These are phyloP conservation scores for Dothistroma septosporum DNA, from an alignment of 2,329 filamentous ascomycete genomes.

Conservation along the genomic window DNA sequence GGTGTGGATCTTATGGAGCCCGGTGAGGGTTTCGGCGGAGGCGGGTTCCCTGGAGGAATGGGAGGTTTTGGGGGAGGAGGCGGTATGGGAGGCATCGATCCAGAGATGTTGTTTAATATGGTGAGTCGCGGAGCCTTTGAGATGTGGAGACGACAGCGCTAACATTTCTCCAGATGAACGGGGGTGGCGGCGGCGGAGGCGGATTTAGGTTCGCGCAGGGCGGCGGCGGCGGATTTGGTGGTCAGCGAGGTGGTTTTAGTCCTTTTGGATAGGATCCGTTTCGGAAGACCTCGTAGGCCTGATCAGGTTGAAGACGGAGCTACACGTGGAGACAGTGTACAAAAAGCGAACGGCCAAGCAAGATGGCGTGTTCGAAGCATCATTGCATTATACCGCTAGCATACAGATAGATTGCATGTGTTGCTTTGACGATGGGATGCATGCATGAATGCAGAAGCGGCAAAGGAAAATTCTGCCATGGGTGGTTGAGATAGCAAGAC, in stretches of 20 bases:
- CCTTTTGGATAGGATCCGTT: slow-evolving; percentile 16
- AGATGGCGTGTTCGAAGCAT: not conserved
- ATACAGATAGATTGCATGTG: slow-evolving; percentile 1
- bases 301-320: not conserved
- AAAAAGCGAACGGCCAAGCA: not conserved
- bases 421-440: not conserved
- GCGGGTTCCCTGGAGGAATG: slow-evolving; percentile 28
- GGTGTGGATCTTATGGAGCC: slow-evolving; percentile 88
- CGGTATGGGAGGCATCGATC: slow-evolving; percentile 57
- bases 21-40: slow-evolving; percentile 74
- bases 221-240: slow-evolving; percentile 16
- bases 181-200: slow-evolving; percentile 50
- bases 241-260: slow-evolving; percentile 14
- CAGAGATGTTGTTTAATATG: slow-evolving; percentile 78
- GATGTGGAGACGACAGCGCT: not conserved
- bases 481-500: not conserved
- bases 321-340: not conserved
- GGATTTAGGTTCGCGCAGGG: slow-evolving; percentile 22
- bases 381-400: not conserved
- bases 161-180: slow-evolving; percentile 16
- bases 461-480: not conserved
- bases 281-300: not conserved
- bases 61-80: slow-evolving; percentile 44
- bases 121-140: slow-evolving; percentile 44
- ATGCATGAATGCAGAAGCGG: not conserved